Evolutionary conservation across 1,284 basidiomycete genomes (phyloP).

Genomic region (Irpex sp.): DNA sequence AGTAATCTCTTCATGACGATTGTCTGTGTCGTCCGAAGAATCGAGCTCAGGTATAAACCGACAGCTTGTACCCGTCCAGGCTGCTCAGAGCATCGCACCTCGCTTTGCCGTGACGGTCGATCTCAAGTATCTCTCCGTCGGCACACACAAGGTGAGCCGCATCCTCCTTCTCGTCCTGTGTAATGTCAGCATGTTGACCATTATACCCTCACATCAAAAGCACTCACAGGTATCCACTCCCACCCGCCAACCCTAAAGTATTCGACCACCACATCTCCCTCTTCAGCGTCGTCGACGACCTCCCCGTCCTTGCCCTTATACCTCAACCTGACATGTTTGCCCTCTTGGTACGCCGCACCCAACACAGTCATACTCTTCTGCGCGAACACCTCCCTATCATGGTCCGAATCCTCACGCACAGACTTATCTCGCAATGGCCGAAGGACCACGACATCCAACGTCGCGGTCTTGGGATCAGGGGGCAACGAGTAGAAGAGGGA

Average conservation of each 20-base stretch:
- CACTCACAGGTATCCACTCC: constrained; percentile 79
- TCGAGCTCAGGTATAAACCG: constrained; percentile 33
- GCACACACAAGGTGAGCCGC: constrained; percentile 66
- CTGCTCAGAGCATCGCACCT: constrained; percentile 39
- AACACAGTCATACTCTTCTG: constrained; percentile 49
- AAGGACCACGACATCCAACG: constrained; percentile 81
- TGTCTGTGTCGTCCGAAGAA: neutral
- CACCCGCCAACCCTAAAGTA: constrained; percentile 79
- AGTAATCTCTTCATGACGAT: neutral
- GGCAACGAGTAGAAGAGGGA: constrained; percentile 45
- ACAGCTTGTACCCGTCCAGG: constrained; percentile 33
- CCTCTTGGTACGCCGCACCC: constrained; percentile 69
- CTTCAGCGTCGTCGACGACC: constrained; percentile 33
- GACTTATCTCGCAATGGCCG: constrained; percentile 72
- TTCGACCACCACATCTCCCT: constrained; percentile 67
- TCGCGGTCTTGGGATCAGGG: constrained; percentile 27
- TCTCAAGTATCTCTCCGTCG: constrained; percentile 65
- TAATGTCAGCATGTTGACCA: neutral
- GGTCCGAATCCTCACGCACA: constrained; percentile 35
- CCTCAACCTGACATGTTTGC: constrained; percentile 61
- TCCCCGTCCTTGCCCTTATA: constrained; percentile 49
- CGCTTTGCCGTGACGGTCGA: constrained; percentile 54
- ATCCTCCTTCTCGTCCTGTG: constrained; percentile 52
- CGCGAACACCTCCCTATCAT: constrained; percentile 43
- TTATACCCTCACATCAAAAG: neutral